These are phyloP conservation scores for Pythium insidiosum DNA, from an alignment of 352 stramenopile species.

Conservation along the genomic window DNA sequence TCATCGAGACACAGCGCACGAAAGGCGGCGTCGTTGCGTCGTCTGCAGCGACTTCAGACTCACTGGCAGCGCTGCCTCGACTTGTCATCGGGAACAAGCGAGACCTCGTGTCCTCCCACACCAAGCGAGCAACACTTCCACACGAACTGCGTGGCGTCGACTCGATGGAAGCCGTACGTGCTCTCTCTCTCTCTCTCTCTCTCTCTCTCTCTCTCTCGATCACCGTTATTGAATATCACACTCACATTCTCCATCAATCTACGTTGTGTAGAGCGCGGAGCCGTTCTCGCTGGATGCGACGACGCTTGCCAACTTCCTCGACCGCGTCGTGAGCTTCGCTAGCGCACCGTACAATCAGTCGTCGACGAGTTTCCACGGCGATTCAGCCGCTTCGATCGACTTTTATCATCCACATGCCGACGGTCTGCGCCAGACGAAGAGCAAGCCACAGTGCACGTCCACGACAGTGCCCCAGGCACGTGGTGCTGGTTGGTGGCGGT, in stretches of 20 bases:
- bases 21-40: constrained; percentile 52
- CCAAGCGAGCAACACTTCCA: constrained; percentile 19
- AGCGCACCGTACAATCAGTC: constrained; percentile 17
- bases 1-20: constrained; percentile 28
- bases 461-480: constrained; percentile 4
- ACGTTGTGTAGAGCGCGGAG: constrained; percentile 53
- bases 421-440: constrained; percentile 42
- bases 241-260: too few species aligned
- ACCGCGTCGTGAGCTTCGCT: constrained; percentile 49
- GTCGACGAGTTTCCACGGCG: too few species aligned
- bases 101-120: constrained; percentile 35
- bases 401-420: constrained; percentile 19
- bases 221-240: too few species aligned
- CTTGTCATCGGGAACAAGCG: constrained; percentile 80
- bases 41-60: too few species aligned
- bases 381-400: too few species aligned
- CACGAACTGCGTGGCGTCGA: constrained; percentile 42
- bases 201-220: too few species aligned
- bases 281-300: constrained; percentile 41
- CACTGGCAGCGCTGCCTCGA: constrained; percentile 48
- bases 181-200: too few species aligned
- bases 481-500: constrained; percentile 8
- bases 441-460: constrained; percentile 16
- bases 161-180: constrained; percentile 46
- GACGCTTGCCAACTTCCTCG: constrained; percentile 52